Conservation (phyloP, 2,329 filamentous ascomycete genomes). For the Monilinia polystroma region DNA sequence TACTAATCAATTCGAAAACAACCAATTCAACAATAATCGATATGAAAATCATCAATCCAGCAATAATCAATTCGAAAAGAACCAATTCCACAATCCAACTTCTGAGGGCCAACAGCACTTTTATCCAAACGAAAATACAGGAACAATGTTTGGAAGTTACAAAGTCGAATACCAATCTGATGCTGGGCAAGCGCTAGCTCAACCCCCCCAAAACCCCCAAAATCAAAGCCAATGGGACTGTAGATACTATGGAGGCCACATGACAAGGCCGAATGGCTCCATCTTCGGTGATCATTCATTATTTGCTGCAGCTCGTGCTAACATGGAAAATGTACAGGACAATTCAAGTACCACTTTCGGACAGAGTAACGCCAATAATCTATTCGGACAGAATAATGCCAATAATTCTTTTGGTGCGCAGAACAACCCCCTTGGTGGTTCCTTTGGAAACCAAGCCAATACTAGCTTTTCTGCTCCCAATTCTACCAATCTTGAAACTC, state of each 20-base stretch:
- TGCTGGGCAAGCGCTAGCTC: constrained; percentile 15
- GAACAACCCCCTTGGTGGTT: constrained; percentile 7
- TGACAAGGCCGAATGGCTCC: not conserved
- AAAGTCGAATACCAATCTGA: not conserved
- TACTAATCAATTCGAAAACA: not conserved
- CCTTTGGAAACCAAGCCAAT: constrained; percentile 13
- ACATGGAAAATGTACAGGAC: constrained; percentile 3
- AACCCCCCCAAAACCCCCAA: not conserved
- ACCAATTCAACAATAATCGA: too few relatives aligned
- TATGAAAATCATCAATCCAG: too few relatives aligned
- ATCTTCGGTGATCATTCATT: not conserved
- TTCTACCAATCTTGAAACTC: constrained; percentile 12
- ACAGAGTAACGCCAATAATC: constrained; percentile 1
- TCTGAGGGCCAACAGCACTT: not conserved
- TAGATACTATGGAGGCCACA: not conserved
- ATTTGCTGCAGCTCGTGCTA: not conserved
- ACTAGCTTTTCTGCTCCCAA: constrained; percentile 10
- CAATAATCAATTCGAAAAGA: not conserved
- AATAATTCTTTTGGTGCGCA: constrained; percentile 14
- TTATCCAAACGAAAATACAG: not conserved
- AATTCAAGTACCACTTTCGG: constrained; percentile 6
- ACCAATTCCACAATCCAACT: not conserved
- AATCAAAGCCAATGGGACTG: not conserved
- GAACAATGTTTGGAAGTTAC: constrained; percentile 3
- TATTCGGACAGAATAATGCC: constrained; percentile 2